Conservation (phyloP, 169 alveolate species). For the Babesia ovis region DNA sequence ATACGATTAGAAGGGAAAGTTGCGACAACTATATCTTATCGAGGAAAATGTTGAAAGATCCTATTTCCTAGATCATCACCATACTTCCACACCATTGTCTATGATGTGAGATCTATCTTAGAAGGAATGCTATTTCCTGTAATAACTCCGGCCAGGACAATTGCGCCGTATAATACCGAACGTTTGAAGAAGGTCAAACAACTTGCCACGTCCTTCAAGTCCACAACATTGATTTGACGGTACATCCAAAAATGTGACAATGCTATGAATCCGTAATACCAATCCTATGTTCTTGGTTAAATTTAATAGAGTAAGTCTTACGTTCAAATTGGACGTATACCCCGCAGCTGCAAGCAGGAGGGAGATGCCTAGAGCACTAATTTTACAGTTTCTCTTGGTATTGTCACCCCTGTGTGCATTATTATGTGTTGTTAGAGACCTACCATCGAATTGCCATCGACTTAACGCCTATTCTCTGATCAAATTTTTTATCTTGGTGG, state of each 20-base stretch:
- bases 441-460: slow-evolving; percentile 91
- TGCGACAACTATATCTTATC: too few relatives aligned
- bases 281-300: slow-evolving; percentile 7
- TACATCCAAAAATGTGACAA: slow-evolving; percentile 61
- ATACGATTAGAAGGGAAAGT: too few relatives aligned
- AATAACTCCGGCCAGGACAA: slow-evolving; percentile 43
- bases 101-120: neutral
- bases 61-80: neutral
- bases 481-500: slow-evolving; percentile 89
- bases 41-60: too few relatives aligned
- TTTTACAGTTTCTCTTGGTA: slow-evolving; percentile 41
- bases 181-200: slow-evolving; percentile 59
- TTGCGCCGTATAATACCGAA: slow-evolving; percentile 37
- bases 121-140: slow-evolving; percentile 23
- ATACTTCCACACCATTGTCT: neutral
- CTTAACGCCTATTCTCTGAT: slow-evolving; percentile 82
- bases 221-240: slow-evolving; percentile 33
- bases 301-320: neutral
- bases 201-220: slow-evolving; percentile 39
- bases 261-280: slow-evolving; percentile 27
- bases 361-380: slow-evolving; percentile 32
- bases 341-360: slow-evolving; percentile 58
- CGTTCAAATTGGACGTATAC: slow-evolving; percentile 37
- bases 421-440: slow-evolving; percentile 65
- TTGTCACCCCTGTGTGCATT: slow-evolving; percentile 50